Conservation (phyloP, 805 yeast species). For the Diddensiella transvaalensis region DNA sequence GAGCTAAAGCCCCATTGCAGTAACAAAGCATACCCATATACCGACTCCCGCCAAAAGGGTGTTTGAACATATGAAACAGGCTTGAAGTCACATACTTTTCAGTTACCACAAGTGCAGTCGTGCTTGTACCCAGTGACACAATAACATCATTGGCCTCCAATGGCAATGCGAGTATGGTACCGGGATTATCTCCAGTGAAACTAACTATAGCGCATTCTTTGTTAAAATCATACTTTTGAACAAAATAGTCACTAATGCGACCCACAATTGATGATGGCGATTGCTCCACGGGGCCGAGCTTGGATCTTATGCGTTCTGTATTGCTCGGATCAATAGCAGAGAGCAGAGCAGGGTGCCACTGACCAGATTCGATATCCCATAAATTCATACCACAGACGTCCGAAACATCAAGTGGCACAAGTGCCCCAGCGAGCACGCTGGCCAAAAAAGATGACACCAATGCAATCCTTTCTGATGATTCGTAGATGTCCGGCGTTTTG, state of each 20-base stretch:
- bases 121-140: slow-evolving; percentile 86
- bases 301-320: slow-evolving; percentile 24
- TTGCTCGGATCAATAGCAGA: slow-evolving; percentile 34
- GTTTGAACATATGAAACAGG: slow-evolving; percentile 79
- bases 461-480: slow-evolving; percentile 57
- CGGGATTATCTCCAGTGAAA: slow-evolving; percentile 88
- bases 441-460: slow-evolving; percentile 78
- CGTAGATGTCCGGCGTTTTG: slow-evolving; percentile 49
- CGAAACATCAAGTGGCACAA: slow-evolving; percentile 67
- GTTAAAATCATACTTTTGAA: slow-evolving; percentile 58
- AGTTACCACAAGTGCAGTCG: slow-evolving; percentile 80
- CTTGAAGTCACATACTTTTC: slow-evolving; percentile 73
- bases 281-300: slow-evolving; percentile 49
- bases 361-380: slow-evolving; percentile 60
- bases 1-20: slow-evolving; percentile 84
- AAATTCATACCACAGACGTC: slow-evolving; percentile 95
- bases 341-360: slow-evolving; percentile 56
- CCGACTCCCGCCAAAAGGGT: slow-evolving; percentile 68
- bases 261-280: slow-evolving; percentile 48
- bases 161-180: slow-evolving; percentile 81
- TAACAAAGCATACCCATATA: slow-evolving; percentile 96
- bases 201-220: slow-evolving; percentile 56
- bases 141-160: slow-evolving; percentile 70
- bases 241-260: slow-evolving; percentile 55
- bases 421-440: slow-evolving; percentile 60